phyloP scores from a whole-genome alignment of 139 green algal genomes.

The Micractinium conductrix region DNA sequence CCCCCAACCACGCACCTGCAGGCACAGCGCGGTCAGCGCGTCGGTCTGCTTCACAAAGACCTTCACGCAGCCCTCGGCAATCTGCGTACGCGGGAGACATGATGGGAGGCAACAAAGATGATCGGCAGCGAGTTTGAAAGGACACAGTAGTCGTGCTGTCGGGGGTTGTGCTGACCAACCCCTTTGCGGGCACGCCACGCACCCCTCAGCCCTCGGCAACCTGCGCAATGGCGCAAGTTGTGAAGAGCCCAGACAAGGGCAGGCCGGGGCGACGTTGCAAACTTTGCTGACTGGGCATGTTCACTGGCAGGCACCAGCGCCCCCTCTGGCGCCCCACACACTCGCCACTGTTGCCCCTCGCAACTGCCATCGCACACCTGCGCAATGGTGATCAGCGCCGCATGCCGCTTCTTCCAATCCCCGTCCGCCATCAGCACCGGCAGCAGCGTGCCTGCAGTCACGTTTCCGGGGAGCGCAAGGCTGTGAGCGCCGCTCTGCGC shows the following conservation, averaged over 20 bases:
- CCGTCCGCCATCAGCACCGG: slow-evolving; percentile 73
- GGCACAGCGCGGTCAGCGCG: slow-evolving; percentile 84
- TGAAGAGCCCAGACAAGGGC: too few species aligned
- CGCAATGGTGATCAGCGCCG: slow-evolving; percentile 81
- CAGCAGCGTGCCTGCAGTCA: slow-evolving; percentile 65
- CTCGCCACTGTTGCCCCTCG: too few species aligned
- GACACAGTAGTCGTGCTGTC: too few species aligned
- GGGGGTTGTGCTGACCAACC: too few species aligned
- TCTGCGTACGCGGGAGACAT: slow-evolving; percentile 72
- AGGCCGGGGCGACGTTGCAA: too few species aligned
- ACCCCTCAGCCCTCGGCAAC: too few species aligned
- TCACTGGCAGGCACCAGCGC: too few species aligned
- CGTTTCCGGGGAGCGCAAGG: background rate
- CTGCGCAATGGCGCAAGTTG: too few species aligned
- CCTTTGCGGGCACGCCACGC: too few species aligned
- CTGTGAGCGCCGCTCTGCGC: background rate
- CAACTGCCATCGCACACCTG: slow-evolving; percentile 9
- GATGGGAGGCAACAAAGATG: background rate
- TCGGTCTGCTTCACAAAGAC: slow-evolving; percentile 77
- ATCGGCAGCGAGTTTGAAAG: background rate
- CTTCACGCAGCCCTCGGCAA: slow-evolving; percentile 97
- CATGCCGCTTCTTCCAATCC: slow-evolving; percentile 94
- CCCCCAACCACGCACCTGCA: too few species aligned
- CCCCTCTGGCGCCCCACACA: too few species aligned
- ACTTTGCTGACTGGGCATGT: too few species aligned